A percentile compares a stretch with the other conserved stretches of the same genome.
Evolutionary conservation across 2,329 filamentous ascomycete genomes (phyloP).

Genomic region (Fusarium fracticaudum): DNA sequence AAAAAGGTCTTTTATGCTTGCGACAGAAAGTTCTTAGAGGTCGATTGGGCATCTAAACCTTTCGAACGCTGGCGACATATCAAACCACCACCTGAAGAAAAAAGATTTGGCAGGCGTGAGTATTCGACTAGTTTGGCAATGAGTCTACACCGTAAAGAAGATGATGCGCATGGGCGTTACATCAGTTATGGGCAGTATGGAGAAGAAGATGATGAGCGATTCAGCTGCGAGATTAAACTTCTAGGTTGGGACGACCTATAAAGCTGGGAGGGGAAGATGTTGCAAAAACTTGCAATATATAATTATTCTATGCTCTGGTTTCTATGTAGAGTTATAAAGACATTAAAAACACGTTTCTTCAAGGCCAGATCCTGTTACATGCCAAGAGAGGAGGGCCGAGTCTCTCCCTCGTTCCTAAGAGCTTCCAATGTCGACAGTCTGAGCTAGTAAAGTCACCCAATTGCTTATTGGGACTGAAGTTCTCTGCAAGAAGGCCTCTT

Average conservation of each 20-base stretch:
- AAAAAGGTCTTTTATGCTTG: neutral
- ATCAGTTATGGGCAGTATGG: neutral
- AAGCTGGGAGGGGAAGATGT: neutral
- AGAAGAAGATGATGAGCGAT: neutral
- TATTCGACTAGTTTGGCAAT: neutral
- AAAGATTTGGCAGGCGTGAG: neutral
- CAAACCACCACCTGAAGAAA: neutral
- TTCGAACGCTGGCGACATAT: neutral
- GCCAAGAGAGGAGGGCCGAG: accelerated
- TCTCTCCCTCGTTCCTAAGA: neutral
- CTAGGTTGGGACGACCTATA: neutral
- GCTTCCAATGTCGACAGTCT: neutral
- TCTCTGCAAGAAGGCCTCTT: accelerated
- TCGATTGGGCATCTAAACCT: accelerated
- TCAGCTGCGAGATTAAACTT: neutral
- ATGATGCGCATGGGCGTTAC: neutral
- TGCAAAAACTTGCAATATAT: neutral
- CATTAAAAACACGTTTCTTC: no score
- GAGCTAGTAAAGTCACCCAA: neutral
- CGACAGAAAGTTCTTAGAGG: neutral
- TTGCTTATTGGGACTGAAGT: neutral
- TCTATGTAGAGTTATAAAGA: no score
- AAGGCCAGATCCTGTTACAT: no score
- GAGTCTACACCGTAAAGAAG: accelerated
- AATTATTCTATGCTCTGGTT: no score